Percentiles rank a stretch among this genome's conserved stretches.
Evolutionary conservation across 2,329 filamentous ascomycete species (phyloP).

Genomic region (Cladosporium cucumerinum): DNA sequence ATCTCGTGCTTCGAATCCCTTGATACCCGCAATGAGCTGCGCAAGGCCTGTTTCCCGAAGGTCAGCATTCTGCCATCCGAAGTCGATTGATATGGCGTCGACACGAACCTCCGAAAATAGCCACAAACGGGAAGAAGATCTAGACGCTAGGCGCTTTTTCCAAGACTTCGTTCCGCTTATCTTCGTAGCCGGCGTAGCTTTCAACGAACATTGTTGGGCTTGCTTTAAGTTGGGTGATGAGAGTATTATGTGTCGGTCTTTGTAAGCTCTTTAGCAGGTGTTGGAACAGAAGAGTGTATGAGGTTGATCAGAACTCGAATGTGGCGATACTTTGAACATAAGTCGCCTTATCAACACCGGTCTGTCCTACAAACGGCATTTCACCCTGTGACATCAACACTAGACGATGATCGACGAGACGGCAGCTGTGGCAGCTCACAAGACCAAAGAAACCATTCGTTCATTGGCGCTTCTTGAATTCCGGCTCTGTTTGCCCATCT

Average conservation of each 20-base stretch:
- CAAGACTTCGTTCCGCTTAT: slow-evolving; percentile 8
- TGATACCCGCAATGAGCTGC: slow-evolving; percentile 31
- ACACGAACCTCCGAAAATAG: slow-evolving; percentile 23
- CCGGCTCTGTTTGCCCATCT: background rate
- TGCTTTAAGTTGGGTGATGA: background rate
- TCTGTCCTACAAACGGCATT: background rate
- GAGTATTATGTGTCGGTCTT: background rate
- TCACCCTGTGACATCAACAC: background rate
- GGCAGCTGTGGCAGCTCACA: background rate
- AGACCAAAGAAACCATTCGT: background rate
- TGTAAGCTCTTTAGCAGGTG: background rate
- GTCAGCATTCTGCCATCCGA: background rate
- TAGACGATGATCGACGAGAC: background rate
- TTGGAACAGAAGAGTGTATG: background rate
- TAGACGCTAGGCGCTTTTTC: slow-evolving; percentile 21
- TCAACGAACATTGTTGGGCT: slow-evolving; percentile 11
- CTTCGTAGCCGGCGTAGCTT: slow-evolving; percentile 7
- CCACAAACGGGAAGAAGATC: slow-evolving; percentile 33
- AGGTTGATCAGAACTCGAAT: background rate
- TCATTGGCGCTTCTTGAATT: background rate
- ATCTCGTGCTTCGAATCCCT: slow-evolving; percentile 25
- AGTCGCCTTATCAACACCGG: background rate
- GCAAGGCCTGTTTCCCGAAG: slow-evolving; percentile 19
- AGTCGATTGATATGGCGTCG: background rate
- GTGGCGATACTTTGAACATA: background rate